Evolutionary conservation across 73 alveolate species (phyloP).

Genomic region (Blepharisma japonicum): DNA sequence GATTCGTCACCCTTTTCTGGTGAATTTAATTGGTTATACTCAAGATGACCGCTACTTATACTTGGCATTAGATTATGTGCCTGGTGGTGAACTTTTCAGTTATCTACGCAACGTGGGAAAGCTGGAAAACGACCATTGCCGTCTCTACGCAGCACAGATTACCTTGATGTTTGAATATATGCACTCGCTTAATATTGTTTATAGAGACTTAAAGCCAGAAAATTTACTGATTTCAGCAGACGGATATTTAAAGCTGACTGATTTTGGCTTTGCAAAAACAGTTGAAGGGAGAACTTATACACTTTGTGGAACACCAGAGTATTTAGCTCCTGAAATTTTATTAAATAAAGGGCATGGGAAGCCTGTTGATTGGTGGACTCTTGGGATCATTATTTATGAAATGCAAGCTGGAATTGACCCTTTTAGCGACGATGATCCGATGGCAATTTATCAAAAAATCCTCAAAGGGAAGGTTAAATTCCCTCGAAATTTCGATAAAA

Average conservation of each 20-base stretch:
- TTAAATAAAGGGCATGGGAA: slow-evolving; percentile 79
- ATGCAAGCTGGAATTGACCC: slow-evolving; percentile 93
- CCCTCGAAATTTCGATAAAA: slow-evolving; percentile 78
- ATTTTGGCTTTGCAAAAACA: slow-evolving; percentile 60
- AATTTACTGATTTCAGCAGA: slow-evolving; percentile 41
- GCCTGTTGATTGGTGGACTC: slow-evolving; percentile 90
- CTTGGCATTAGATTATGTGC: slow-evolving; percentile 82
- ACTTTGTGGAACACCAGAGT: slow-evolving; percentile 66
- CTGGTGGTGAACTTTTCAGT: slow-evolving; percentile 96
- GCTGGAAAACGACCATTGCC: slow-evolving; percentile 51
- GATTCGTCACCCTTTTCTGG: slow-evolving; percentile 95
- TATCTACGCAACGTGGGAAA: slow-evolving; percentile 80
- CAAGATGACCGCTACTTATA: slow-evolving; percentile 86
- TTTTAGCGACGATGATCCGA: slow-evolving; percentile 95
- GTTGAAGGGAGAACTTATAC: slow-evolving; percentile 71
- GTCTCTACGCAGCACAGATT: slow-evolving; percentile 60
- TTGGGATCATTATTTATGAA: slow-evolving; percentile 92
- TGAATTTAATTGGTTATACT: slow-evolving; percentile 75
- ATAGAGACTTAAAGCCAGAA: slow-evolving; percentile 61
- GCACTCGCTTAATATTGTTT: slow-evolving; percentile 56
- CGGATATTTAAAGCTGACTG: slow-evolving; percentile 58
- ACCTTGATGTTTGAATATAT: slow-evolving; percentile 52
- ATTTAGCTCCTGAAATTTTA: slow-evolving; percentile 58
- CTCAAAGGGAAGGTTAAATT: slow-evolving; percentile 83
- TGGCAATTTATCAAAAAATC: slow-evolving; percentile 92